phyloP scores from a whole-genome alignment of 164 flowering plant genomes.

The Stephania cephalantha region DNA sequence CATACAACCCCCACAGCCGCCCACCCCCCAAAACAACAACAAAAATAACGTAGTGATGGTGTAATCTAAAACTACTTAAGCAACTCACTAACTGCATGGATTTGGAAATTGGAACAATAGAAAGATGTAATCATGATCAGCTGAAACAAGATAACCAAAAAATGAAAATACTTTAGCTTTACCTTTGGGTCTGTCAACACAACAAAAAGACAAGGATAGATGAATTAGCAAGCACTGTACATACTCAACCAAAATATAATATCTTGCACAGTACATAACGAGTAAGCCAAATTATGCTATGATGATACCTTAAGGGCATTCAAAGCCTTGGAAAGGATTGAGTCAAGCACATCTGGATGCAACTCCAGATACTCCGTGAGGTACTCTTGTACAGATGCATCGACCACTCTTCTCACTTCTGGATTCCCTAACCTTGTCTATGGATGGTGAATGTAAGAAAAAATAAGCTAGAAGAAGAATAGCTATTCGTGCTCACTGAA shows the following conservation, averaged over 20 bases:
- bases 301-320: slow-evolving; percentile 82
- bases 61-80: too few relatives aligned
- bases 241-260: slow-evolving; percentile 1
- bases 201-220: background rate
- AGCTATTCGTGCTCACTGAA: background rate
- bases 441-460: slow-evolving; percentile 14
- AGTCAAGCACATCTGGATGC: slow-evolving; percentile 95
- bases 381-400: slow-evolving; percentile 81
- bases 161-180: background rate
- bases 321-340: slow-evolving; percentile 77
- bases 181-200: background rate
- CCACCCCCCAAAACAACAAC: background rate
- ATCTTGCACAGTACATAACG: background rate
- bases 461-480: slow-evolving; percentile 6
- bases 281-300: background rate
- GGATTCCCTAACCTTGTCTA: slow-evolving; percentile 99
- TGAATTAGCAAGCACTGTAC: background rate
- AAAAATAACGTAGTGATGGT: background rate
- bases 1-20: too few relatives aligned
- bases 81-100: too few relatives aligned
- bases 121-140: background rate
- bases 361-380: slow-evolving; percentile 90
- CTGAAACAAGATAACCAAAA: background rate
- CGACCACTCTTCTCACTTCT: slow-evolving; percentile 93
- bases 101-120: background rate